These are phyloP conservation scores for Venturia asperata DNA, from an alignment of 2,329 filamentous ascomycete genomes.

Conservation along the genomic window DNA sequence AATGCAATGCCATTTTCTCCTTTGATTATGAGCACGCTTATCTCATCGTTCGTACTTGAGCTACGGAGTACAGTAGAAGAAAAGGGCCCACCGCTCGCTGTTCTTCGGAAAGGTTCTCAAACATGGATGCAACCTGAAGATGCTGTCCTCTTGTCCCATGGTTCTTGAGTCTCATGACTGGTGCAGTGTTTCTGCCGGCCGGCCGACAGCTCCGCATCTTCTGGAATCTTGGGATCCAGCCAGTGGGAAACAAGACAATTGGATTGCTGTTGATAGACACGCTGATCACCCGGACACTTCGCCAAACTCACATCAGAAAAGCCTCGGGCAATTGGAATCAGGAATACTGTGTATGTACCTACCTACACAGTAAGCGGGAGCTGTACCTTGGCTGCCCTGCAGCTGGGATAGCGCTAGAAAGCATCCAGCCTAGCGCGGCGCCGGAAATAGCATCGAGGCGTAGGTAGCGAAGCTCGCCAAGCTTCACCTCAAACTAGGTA, in stretches of 20 bases:
- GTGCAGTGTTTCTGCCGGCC: neutral
- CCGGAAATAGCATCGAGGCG: neutral
- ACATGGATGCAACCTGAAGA: neutral
- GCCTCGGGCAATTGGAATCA: neutral
- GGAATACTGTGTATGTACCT: no score
- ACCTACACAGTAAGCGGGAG: no score
- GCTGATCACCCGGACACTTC: neutral
- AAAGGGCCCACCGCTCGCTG: no score
- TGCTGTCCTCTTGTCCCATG: neutral
- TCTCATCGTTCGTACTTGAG: neutral
- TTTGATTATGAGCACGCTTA: neutral
- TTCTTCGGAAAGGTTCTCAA: neutral
- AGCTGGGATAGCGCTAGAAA: neutral
- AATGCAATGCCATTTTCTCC: neutral
- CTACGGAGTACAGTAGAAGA: no score
- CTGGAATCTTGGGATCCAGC: neutral
- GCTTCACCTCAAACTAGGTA: constrained; percentile 9
- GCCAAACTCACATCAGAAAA: neutral
- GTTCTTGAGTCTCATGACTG: neutral
- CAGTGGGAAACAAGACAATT: neutral
- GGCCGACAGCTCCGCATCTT: neutral
- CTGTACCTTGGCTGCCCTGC: neutral
- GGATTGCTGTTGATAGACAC: neutral
- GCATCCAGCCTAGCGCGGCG: neutral
- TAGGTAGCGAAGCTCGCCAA: no score